These are phyloP conservation scores for Rhipidocladum racemiflorum DNA, from an alignment of 176 grass and related monocot genomes.

Conservation along the genomic window DNA sequence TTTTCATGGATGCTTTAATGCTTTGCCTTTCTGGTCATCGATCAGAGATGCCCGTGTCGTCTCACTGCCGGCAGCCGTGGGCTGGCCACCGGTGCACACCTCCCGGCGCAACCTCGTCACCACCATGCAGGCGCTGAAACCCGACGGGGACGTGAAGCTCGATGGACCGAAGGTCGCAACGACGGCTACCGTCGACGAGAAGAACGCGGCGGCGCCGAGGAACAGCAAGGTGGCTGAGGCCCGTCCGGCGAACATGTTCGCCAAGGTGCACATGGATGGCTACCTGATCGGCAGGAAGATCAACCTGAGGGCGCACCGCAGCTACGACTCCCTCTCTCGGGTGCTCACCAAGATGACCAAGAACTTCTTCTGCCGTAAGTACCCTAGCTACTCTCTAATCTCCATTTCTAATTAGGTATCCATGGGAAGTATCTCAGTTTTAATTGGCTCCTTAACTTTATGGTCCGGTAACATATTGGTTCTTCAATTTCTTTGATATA, in stretches of 20 bases:
- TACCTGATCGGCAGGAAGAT: slow-evolving; percentile 68
- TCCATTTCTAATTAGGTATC: background rate
- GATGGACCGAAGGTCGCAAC: background rate
- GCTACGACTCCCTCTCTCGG: slow-evolving; percentile 54
- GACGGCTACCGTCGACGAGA: background rate
- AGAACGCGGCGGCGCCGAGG: background rate
- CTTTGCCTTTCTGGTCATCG: slow-evolving; percentile 2
- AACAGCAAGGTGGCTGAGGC: background rate
- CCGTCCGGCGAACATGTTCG: slow-evolving; percentile 51
- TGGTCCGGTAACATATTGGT: background rate
- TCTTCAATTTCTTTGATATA: background rate
- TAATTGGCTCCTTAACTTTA: background rate
- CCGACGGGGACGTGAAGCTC: background rate
- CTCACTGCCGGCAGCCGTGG: slow-evolving; percentile 25
- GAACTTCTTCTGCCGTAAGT: slow-evolving; percentile 75
- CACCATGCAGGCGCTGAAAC: slow-evolving; percentile 10
- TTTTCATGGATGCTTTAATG: background rate
- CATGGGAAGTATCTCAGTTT: background rate
- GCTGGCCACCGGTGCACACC: slow-evolving; percentile 73
- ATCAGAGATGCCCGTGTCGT: slow-evolving; percentile 7
- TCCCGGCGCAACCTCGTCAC: slow-evolving; percentile 49
- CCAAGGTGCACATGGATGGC: slow-evolving; percentile 88
- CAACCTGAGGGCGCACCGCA: slow-evolving; percentile 57
- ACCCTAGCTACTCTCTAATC: background rate
- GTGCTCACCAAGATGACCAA: slow-evolving; percentile 59